These are phyloP conservation scores for Orbilia brochopaga DNA, from an alignment of 2,329 filamentous ascomycete species.

Conservation along the genomic window DNA sequence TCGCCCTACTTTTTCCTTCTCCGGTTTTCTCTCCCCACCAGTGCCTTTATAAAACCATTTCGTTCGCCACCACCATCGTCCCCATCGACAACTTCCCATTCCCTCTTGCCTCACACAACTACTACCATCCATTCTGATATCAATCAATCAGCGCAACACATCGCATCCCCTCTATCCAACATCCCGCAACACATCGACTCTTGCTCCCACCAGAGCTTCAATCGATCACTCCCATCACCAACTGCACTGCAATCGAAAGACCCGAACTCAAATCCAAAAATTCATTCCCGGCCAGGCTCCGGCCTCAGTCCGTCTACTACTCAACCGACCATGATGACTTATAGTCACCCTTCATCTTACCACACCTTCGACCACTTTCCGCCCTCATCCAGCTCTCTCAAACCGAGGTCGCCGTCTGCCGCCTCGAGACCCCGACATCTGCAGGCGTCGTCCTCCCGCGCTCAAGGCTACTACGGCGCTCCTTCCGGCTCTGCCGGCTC, in stretches of 20 bases:
- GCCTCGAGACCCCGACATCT: neutral
- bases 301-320: constrained; percentile 8
- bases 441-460: constrained; percentile 3
- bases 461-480: constrained; percentile 30
- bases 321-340: constrained; percentile 49
- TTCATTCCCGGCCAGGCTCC: constrained; percentile 15
- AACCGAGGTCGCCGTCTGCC: constrained; percentile 6
- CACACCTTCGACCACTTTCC: constrained; percentile 30
- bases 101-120: neutral
- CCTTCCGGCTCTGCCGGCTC: constrained; percentile 16
- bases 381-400: constrained; percentile 14
- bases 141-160: neutral
- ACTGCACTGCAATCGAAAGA: neutral
- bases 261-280: neutral
- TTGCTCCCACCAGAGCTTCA: neutral
- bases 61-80: neutral
- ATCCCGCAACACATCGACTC: neutral
- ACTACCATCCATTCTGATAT: neutral
- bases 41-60: neutral
- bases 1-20: constrained; percentile 8
- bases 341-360: constrained; percentile 33
- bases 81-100: neutral
- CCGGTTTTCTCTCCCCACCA: constrained; percentile 10
- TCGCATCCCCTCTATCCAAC: neutral
- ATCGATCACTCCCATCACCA: neutral